Evolutionary conservation across 2,329 filamentous ascomycete genomes (phyloP), one percentile per base, ranked within the genome.

Genomic region (Cadophora luteo-olivacea): DNA sequence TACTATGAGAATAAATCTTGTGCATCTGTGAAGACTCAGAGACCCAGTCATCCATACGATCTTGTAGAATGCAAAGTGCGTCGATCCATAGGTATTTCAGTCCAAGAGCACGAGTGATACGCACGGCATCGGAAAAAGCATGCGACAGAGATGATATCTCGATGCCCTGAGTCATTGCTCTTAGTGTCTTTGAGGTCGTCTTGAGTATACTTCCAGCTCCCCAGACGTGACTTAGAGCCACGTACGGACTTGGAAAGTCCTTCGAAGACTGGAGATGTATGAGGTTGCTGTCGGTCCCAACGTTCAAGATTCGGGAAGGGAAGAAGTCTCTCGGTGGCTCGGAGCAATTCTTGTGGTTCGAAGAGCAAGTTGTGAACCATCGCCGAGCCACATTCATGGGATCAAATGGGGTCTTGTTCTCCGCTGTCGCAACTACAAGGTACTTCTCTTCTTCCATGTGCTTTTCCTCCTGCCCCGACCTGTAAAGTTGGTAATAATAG

Each of bases 71-170:
- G 38, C 66, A 68, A 14, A 65, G 48, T 29, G 66, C 58, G 24
- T 68, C 66, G n/a, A 68, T 68, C 66, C 66, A 68, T 36, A 68
- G 36, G 14, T 68, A 68, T 4, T 54, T 33, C 14, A 68, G 49
- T 7, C 62, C 51, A 25, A 68, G 33, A 24, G 66, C 61, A 24
- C 66, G 48, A 33, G 61, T 65, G 29, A 68, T 65, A 14, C 57
- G 45, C 22, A 68, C 57, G 24, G 66, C 66, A 36, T 65, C 45
- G 9, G 49, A 45, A 38, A 68, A 68, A 22, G 62, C 64, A 55
- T 49, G 11, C 14, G 66, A 64, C 6, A 68, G 24, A 19, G 62
- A 61, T 5, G 62, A 51, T 12, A 62, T 57, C 14, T 48, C 25
- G 54, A 68, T 61, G 3, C 55, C 62, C 4, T 41, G 24, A 25